phyloP scores from a whole-genome alignment of 495 filamentous ascomycete species.

The Aspergillus campestris region DNA sequence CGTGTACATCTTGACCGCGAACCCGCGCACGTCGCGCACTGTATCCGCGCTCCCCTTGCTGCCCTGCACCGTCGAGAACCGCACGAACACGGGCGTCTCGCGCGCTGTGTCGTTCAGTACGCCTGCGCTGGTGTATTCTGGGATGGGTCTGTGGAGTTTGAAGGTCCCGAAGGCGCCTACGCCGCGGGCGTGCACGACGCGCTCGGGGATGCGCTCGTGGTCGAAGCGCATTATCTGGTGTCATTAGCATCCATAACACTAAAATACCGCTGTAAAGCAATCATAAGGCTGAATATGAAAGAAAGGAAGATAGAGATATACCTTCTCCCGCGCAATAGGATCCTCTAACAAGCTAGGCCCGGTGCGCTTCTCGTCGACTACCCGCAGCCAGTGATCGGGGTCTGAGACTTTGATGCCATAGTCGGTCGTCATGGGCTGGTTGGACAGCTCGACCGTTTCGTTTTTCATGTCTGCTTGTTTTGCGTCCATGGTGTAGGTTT shows the following conservation, averaged over 20 bases:
- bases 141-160: conserved; percentile 58
- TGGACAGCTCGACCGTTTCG: conserved; percentile 27
- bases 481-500: conserved; percentile 2
- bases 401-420: conserved; percentile 67
- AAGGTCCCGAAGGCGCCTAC: conserved; percentile 79
- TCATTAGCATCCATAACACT: neutral
- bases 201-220: conserved; percentile 81
- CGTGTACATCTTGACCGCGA: conserved; percentile 70
- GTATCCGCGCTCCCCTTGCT: conserved; percentile 72
- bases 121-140: conserved; percentile 61
- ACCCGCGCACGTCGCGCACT: conserved; percentile 74
- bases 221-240: conserved; percentile 69
- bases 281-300: neutral
- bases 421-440: conserved; percentile 59
- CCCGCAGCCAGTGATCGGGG: conserved; percentile 72
- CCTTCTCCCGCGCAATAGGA: conserved; percentile 69
- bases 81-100: conserved; percentile 69
- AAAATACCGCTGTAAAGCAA: neutral
- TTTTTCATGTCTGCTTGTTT: conserved; percentile 25
- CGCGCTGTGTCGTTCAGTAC: conserved; percentile 74
- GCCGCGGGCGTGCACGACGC: conserved; percentile 84
- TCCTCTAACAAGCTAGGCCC: conserved; percentile 81
- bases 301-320: conserved; percentile 17
- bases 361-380: conserved; percentile 46
- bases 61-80: conserved; percentile 79